Conservation (phyloP, 768 basidiomycete species). For the Boletus subcaerulescens region DNA sequence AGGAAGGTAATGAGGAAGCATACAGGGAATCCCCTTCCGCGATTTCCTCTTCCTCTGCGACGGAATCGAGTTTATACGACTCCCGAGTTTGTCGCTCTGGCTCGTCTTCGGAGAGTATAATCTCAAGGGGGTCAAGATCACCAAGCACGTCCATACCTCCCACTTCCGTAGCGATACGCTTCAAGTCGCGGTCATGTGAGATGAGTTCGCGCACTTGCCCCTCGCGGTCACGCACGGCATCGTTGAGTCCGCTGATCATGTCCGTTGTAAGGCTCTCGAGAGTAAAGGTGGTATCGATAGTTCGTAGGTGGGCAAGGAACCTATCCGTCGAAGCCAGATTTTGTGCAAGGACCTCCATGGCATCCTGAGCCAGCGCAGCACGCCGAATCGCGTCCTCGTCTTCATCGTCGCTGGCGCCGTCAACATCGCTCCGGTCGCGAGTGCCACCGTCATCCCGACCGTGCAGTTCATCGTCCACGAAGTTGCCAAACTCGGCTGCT, state of each 20-base stretch:
- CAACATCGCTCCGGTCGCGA: constrained; percentile 10
- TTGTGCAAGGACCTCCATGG: constrained; percentile 69
- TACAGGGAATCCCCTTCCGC: constrained; percentile 44
- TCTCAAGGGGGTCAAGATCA: constrained; percentile 62
- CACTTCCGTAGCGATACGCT: constrained; percentile 71
- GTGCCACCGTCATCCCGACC: constrained; percentile 11
- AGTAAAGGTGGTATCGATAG: constrained; percentile 50
- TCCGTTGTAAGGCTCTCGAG: constrained; percentile 74
- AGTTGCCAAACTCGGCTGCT: constrained; percentile 24
- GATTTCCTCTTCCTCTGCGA: constrained; percentile 40
- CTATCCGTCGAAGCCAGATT: constrained; percentile 76
- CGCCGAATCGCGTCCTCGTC: constrained; percentile 27
- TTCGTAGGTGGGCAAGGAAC: constrained; percentile 70
- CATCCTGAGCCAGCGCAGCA: constrained; percentile 42
- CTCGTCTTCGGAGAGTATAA: constrained; percentile 28
- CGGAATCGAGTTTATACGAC: constrained; percentile 30
- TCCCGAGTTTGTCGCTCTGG: constrained; percentile 29
- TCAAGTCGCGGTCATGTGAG: constrained; percentile 77
- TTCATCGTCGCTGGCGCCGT: constrained; percentile 23
- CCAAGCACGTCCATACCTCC: constrained; percentile 74
- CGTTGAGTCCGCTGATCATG: constrained; percentile 74
- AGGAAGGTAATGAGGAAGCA: constrained; percentile 36
- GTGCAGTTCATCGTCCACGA: constrained; percentile 18
- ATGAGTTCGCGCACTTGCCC: constrained; percentile 75
- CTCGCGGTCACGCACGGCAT: constrained; percentile 73